These are phyloP conservation scores for Penicillium brasilianum DNA, from an alignment of 2,329 filamentous ascomycete species.

Conservation along the genomic window DNA sequence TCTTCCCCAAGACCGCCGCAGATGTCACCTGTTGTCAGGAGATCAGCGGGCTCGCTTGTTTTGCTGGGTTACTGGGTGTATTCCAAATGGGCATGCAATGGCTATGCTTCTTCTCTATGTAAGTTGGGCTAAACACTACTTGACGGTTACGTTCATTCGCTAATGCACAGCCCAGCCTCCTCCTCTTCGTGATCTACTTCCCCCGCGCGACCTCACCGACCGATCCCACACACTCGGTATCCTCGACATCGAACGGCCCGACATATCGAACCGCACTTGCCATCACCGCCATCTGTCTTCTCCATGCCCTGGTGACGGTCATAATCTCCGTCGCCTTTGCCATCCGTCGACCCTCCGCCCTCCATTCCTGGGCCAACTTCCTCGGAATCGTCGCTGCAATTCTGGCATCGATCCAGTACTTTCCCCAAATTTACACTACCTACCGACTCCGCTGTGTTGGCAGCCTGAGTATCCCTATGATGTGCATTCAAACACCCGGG, in stretches of 20 bases:
- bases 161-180: constrained; percentile 62
- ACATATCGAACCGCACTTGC: constrained; percentile 79
- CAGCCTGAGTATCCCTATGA: constrained; percentile 94
- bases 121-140: constrained; percentile 42
- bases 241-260: constrained; percentile 55
- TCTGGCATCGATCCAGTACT: constrained; percentile 85
- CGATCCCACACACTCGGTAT: constrained; percentile 49
- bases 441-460: constrained; percentile 83
- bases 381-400: constrained; percentile 79
- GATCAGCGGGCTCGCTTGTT: constrained; percentile 80
- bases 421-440: constrained; percentile 94
- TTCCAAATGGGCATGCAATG: constrained; percentile 91
- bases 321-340: constrained; percentile 68
- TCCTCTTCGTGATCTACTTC: constrained; percentile 95
- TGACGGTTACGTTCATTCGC: background rate
- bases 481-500: constrained; percentile 96
- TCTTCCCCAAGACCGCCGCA: constrained; percentile 78
- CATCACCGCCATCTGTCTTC: constrained; percentile 73
- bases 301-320: constrained; percentile 75
- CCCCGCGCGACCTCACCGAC: constrained; percentile 64
- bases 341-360: constrained; percentile 64
- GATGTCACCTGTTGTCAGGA: constrained; percentile 87
- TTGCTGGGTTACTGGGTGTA: constrained; percentile 83
- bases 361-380: constrained; percentile 81
- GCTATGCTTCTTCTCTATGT: constrained; percentile 92